phyloP scores from a whole-genome alignment of 306 rosid species.

The Castanea sativa region DNA sequence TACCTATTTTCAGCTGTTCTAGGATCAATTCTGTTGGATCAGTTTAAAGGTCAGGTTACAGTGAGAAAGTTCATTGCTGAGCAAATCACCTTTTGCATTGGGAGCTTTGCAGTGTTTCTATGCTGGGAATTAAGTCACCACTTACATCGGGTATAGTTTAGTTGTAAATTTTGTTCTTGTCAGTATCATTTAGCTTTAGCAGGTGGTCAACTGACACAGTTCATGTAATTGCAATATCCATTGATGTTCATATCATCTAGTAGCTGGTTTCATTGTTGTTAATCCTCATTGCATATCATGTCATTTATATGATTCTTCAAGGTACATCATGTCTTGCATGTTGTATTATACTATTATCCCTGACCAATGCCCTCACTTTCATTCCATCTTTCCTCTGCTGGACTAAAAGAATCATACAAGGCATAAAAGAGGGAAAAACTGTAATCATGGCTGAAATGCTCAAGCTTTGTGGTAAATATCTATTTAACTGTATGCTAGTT shows the following conservation, averaged over 20 bases:
- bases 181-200: not conserved
- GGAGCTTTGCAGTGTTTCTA: conserved; percentile 59
- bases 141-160: conserved; percentile 56
- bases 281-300: not conserved
- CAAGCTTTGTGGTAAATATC: not conserved
- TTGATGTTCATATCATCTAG: not conserved
- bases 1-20: conserved; percentile 49
- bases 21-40: conserved; percentile 47
- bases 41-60: conserved; percentile 35
- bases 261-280: not conserved
- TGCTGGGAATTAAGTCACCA: conserved; percentile 90
- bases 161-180: not conserved
- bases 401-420: not conserved
- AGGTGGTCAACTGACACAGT: not conserved
- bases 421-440: not conserved
- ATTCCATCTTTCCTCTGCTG: not conserved
- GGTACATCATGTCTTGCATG: not conserved
- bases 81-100: conserved; percentile 49
- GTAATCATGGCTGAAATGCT: not conserved
- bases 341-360: not conserved
- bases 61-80: conserved; percentile 34
- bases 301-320: not conserved
- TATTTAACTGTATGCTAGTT: not conserved
- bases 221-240: not conserved
- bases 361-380: not conserved